phyloP scores from a whole-genome alignment of 805 yeast genomes.

The Candida ovalis region DNA sequence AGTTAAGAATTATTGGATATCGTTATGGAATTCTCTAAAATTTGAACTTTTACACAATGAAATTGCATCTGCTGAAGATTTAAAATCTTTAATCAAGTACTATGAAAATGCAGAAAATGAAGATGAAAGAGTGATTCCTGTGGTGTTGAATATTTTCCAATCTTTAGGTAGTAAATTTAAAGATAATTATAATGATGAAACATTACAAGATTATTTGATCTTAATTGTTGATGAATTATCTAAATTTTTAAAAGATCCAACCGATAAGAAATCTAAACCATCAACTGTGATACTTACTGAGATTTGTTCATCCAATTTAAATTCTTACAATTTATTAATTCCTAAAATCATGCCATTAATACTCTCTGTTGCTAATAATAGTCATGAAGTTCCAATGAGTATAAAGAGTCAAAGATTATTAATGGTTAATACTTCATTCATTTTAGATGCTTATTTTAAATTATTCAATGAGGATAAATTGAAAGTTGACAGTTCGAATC shows the following conservation, averaged over 20 bases:
- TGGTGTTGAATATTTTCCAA: slow-evolving; percentile 42
- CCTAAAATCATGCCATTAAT: slow-evolving; percentile 42
- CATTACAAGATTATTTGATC: slow-evolving; percentile 18
- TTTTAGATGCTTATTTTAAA: slow-evolving; percentile 46
- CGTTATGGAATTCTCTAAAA: slow-evolving; percentile 84
- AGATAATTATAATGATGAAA: slow-evolving; percentile 8
- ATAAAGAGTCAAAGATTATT: slow-evolving; percentile 56
- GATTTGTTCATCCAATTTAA: slow-evolving; percentile 44
- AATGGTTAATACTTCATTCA: slow-evolving; percentile 56
- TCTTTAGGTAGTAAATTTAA: slow-evolving; percentile 38
- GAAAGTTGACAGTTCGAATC: slow-evolving; percentile 25
- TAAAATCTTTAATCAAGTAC: slow-evolving; percentile 24
- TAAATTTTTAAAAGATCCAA: slow-evolving; percentile 45
- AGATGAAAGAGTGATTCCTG: slow-evolving; percentile 33
- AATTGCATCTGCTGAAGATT: slow-evolving; percentile 29
- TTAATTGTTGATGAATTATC: slow-evolving; percentile 46
- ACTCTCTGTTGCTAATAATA: slow-evolving; percentile 31
- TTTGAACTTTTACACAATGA: slow-evolving; percentile 85
- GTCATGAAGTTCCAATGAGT: slow-evolving; percentile 31
- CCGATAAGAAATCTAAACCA: slow-evolving; percentile 55
- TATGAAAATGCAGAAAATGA: slow-evolving; percentile 31
- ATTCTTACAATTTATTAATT: slow-evolving; percentile 47
- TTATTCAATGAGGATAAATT: slow-evolving; percentile 34
- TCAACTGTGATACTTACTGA: slow-evolving; percentile 57
- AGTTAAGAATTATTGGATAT: slow-evolving; percentile 59